phyloP scores from a whole-genome alignment of 352 stramenopile genomes.

The Phytophthora capsici region DNA sequence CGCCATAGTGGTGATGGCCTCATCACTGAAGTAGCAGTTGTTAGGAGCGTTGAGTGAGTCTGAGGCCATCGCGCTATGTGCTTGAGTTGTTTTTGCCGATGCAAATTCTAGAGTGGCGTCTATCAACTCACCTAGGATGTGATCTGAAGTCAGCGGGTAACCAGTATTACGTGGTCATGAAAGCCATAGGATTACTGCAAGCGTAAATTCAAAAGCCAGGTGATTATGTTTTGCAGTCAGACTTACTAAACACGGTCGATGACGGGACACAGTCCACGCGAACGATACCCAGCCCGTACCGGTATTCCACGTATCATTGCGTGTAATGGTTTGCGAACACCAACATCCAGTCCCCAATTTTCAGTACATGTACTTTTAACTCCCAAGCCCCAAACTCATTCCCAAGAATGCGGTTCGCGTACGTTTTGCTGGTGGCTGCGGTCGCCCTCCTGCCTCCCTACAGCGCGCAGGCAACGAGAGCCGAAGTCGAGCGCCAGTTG shows the following conservation, averaged over 20 bases:
- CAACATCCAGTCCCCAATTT: too few species aligned
- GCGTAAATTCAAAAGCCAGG: neutral
- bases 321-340: neutral
- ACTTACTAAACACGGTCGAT: neutral
- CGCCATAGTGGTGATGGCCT: neutral
- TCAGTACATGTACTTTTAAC: too few species aligned
- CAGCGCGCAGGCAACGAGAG: too few species aligned
- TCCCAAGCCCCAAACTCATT: too few species aligned
- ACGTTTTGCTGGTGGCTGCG: too few species aligned
- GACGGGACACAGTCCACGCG: neutral
- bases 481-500: too few species aligned
- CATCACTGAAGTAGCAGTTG: slow-evolving; percentile 1
- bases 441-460: too few species aligned
- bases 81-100: neutral
- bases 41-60: slow-evolving; percentile 4
- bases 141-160: neutral
- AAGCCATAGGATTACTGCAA: neutral
- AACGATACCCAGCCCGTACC: too few species aligned
- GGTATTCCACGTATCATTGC: too few species aligned
- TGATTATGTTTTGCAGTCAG: neutral
- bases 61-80: neutral
- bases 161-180: neutral
- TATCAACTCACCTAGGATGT: neutral
- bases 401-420: too few species aligned
- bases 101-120: neutral